These are phyloP conservation scores for Citrus sinensis DNA, from an alignment of 345 rosid genomes.

Conservation along the genomic window DNA sequence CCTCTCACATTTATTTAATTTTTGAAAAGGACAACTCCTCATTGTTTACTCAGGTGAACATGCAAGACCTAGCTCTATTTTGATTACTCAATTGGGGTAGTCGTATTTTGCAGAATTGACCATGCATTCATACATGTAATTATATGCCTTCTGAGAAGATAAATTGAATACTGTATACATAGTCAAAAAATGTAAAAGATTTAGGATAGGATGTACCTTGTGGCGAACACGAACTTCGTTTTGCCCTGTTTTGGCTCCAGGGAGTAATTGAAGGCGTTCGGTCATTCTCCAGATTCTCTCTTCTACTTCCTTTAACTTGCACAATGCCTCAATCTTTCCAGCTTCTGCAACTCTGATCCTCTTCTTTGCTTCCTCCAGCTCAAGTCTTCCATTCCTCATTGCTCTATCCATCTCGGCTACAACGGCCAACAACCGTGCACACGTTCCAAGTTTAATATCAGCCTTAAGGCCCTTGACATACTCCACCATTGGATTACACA, in stretches of 20 bases:
- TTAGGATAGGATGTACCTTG: slow-evolving; percentile 15
- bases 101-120: not conserved
- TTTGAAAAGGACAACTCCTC: not conserved
- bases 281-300: slow-evolving; percentile 38
- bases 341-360: slow-evolving; percentile 45
- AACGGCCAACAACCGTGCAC: slow-evolving; percentile 32
- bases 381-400: slow-evolving; percentile 32
- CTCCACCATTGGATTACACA: slow-evolving; percentile 60
- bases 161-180: not conserved
- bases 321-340: slow-evolving; percentile 36
- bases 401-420: slow-evolving; percentile 50
- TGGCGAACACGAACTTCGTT: not conserved
- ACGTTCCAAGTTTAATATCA: slow-evolving; percentile 49
- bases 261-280: slow-evolving; percentile 20
- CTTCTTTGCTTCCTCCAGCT: slow-evolving; percentile 49
- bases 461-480: slow-evolving; percentile 42
- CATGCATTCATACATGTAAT: not conserved
- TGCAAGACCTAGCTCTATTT: not conserved
- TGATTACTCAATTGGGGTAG: not conserved
- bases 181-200: not conserved
- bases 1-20: not conserved
- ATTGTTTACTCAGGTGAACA: not conserved
- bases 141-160: too few relatives aligned
- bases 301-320: slow-evolving; percentile 38
- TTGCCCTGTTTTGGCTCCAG: slow-evolving; percentile 20